A percentile compares a stretch with the other conserved stretches of the same genome.
Conservation (phyloP, 2,329 filamentous ascomycete species). For the Eutypella sp. region DNA sequence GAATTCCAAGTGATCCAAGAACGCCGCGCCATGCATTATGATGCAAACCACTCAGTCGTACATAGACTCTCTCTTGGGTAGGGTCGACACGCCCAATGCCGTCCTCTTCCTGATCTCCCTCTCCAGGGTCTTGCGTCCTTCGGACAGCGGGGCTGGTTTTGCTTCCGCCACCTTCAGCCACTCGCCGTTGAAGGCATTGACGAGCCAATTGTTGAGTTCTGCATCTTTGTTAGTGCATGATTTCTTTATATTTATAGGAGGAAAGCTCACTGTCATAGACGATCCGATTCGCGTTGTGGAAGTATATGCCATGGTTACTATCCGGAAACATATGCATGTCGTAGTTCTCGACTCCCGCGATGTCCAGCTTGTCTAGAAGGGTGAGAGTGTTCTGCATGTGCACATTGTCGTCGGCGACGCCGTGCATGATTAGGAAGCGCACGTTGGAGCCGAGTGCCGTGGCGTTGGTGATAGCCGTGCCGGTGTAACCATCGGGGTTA, state of each 20-base stretch:
- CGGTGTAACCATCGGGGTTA: constrained; percentile 73
- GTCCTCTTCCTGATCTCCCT: constrained; percentile 15
- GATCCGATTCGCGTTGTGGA: constrained; percentile 86
- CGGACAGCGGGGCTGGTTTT: constrained; percentile 34
- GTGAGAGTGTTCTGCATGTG: constrained; percentile 93
- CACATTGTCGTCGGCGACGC: constrained; percentile 94
- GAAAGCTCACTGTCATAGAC: constrained; percentile 81
- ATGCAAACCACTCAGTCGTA: no score
- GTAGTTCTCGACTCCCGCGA: constrained; percentile 82
- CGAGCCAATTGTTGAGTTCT: constrained; percentile 84
- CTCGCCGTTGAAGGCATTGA: constrained; percentile 97
- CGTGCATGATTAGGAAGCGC: constrained; percentile 93
- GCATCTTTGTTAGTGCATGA: constrained; percentile 27
- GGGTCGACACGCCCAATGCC: constrained; percentile 4
- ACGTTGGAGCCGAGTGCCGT: constrained; percentile 69
- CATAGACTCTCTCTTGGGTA: no score
- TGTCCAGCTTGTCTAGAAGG: constrained; percentile 79
- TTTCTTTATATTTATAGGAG: constrained; percentile 1
- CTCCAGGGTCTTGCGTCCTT: constrained; percentile 14
- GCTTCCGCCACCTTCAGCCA: constrained; percentile 63
- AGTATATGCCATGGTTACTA: constrained; percentile 90
- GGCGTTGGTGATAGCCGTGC: constrained; percentile 69
- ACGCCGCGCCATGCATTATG: not conserved
- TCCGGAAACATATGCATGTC: constrained; percentile 96
- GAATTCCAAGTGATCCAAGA: no score